Evolutionary conservation across 2,329 filamentous ascomycete genomes (phyloP).

Genomic region (Cercospora canescens): DNA sequence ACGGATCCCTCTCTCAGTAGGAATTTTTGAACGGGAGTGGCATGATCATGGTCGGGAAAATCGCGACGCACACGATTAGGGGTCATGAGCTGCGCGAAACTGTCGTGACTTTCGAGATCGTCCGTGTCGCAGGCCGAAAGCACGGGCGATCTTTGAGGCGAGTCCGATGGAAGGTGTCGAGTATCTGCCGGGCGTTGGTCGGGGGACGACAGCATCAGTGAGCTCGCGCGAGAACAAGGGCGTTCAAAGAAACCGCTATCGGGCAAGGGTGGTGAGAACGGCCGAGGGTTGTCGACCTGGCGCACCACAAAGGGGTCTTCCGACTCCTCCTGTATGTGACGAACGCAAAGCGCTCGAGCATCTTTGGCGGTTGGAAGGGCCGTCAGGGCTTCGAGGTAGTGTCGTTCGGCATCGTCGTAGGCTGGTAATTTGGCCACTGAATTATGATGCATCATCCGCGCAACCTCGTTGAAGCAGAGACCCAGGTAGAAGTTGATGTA

Average conservation of each 20-base stretch:
- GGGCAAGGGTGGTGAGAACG: constrained; percentile 11
- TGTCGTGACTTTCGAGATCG: constrained; percentile 33
- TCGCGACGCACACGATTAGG: constrained; percentile 22
- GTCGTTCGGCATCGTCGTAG: constrained; percentile 42
- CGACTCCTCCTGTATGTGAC: neutral
- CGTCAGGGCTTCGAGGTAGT: constrained; percentile 36
- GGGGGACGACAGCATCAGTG: constrained; percentile 14
- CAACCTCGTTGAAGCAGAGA: constrained; percentile 49
- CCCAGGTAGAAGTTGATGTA: constrained; percentile 51
- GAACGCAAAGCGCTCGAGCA: constrained; percentile 15
- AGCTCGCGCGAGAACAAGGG: constrained; percentile 8
- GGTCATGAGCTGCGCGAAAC: constrained; percentile 32
- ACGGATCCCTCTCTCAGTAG: constrained; percentile 18
- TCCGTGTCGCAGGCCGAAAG: constrained; percentile 20
- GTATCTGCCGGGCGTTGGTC: neutral
- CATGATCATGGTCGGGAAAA: neutral
- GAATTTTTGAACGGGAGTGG: neutral
- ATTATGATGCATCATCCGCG: constrained; percentile 47
- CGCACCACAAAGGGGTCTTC: constrained; percentile 10
- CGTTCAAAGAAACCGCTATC: constrained; percentile 3
- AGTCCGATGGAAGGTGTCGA: neutral
- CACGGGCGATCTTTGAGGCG: constrained; percentile 15
- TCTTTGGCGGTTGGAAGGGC: constrained; percentile 27
- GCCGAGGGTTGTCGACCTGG: neutral
- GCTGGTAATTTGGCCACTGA: constrained; percentile 46